Evolutionary conservation across 495 filamentous ascomycete species (phyloP).

Genomic region (Aspergillus asperescens): DNA sequence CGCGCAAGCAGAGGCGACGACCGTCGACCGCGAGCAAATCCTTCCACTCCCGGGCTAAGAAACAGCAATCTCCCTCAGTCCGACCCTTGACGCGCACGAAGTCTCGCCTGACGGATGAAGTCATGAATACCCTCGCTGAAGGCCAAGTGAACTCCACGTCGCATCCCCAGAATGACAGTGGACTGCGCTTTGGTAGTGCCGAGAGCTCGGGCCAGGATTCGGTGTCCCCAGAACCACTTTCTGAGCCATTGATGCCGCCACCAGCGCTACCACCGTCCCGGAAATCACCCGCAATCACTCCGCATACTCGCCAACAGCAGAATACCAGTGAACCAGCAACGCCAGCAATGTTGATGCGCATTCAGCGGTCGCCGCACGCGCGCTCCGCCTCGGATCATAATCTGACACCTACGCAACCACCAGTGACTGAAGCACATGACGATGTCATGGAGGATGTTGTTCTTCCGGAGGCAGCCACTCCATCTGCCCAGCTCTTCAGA

Average conservation of each 20-base stretch:
- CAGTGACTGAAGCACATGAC: conserved; percentile 33
- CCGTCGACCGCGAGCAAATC: conserved; percentile 36
- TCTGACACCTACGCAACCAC: conserved; percentile 22
- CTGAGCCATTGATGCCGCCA: conserved; percentile 67
- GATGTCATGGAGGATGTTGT: conserved; percentile 64
- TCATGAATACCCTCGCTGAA: conserved; percentile 32
- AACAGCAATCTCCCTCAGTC: conserved; percentile 79
- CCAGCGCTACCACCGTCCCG: conserved; percentile 52
- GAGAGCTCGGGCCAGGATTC: conserved; percentile 63
- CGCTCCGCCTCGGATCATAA: conserved; percentile 23
- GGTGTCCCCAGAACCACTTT: conserved; percentile 65
- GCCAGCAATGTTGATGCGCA: conserved; percentile 79
- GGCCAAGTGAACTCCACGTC: conserved; percentile 28
- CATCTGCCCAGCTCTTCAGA: conserved; percentile 21
- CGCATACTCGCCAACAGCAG: conserved; percentile 29
- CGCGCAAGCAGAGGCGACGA: conserved; percentile 37
- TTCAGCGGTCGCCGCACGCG: conserved; percentile 42
- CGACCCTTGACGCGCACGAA: conserved; percentile 67
- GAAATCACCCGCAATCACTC: conserved; percentile 50
- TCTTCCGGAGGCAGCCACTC: conserved; percentile 57
- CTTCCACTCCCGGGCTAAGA: conserved; percentile 43
- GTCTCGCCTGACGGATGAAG: conserved; percentile 49
- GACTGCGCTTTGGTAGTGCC: conserved; percentile 41
- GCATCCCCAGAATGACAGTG: conserved; percentile 32
- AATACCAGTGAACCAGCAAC: conserved; percentile 57